Evolutionary conservation across 1,139 yeast species (phyloP), one percentile per base, ranked within the genome.

Genomic region (Saccharomyces hybrid): DNA sequence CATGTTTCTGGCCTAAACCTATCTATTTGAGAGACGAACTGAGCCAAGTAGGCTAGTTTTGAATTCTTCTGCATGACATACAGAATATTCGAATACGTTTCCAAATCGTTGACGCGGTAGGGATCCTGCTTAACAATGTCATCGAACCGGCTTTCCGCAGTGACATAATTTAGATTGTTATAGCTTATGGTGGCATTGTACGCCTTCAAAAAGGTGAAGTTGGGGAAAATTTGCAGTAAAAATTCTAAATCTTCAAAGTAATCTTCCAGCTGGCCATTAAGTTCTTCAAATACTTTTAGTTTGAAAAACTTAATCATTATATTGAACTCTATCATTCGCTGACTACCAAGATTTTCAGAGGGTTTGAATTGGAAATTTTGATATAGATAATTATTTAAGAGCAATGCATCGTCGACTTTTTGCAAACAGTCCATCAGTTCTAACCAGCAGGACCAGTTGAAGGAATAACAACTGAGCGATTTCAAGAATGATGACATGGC

Each of bases 381-480:
- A 30, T 70, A 66, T 26, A 82, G 65, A 54, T 73, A 73, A 49
- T 72, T 73, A 4, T 83, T 65, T 26, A 84, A 72, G 5, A 70
- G 68, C 11, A 76, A 57, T 0, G 88, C 86, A 54, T 86, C 88
- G 58, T 86, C 89, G 52, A 83, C 76, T 28, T 83, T 78, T 4
- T 79, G 73, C 20, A 90, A 70, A 52, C 95, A 84, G 2, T 82
- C 75, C 13, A 86, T 74, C 42, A 93, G 74, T 65, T 93, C 98
- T 58, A 80, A 79, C 98, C 98, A 95, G 56, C 95, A 88, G 54
- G 93, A 82, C 98, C 98, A 93, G 65, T 93, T 93, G 68, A 79
- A 87, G 0, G 97, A 96, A 62, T 85, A 89, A 28, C 78, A 46
- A 28, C 68, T 64, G 16, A 74, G 47, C 4, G 97, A 86, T 51